Evolutionary conservation across 345 rosid species (phyloP), one percentile per base, ranked within the genome.

Genomic region (Carallia brachiata): DNA sequence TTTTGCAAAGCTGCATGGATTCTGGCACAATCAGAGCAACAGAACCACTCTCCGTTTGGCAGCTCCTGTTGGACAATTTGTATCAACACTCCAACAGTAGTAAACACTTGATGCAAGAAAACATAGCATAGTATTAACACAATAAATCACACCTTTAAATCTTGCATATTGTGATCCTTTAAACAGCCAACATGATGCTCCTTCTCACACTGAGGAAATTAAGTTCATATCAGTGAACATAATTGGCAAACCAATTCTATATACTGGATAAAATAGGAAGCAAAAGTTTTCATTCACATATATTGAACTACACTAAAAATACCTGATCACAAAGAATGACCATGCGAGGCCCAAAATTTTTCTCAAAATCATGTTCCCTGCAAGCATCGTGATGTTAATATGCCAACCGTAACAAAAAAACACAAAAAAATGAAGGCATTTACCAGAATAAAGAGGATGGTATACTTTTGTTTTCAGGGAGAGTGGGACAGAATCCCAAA

Each of bases 281-380:
- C 44, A 32, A 55, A 36, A 50, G 50, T 63, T 59, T 76, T 54
- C 32, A 23, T 12, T 19, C 76, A 18, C 15, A 2, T 8, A 64
- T 9, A 52, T 30, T 57, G 59, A 23, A 76, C 67, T 28, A 64
- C 52, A 61, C 36, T 31, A 75, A 64, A 36, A 70, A 32, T 76
- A 95, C 97, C 96, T 92, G 99, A 80, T 92, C 99, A 68, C 99
- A 92, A 54, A 95, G 77, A 61, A 95, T 90, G 65, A 95, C 96
- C 52, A 96, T 95, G 63, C 88, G 88, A 62, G 91, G 81, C 80
- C 91, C 90, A 80, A 95, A 95, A 32, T 88, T 81, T 79, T 76
- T 82, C 76, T 84, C 75, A 74, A 90, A 92, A 81, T 84, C 84
- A 77, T 85, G 86, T 36, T 87, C 86, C 67, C 99, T 92, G 90